Evolutionary conservation across 192 early-diverging fungal species (phyloP), one percentile per base, ranked within the genome.

Genomic region (Cladochytrium replicatum): DNA sequence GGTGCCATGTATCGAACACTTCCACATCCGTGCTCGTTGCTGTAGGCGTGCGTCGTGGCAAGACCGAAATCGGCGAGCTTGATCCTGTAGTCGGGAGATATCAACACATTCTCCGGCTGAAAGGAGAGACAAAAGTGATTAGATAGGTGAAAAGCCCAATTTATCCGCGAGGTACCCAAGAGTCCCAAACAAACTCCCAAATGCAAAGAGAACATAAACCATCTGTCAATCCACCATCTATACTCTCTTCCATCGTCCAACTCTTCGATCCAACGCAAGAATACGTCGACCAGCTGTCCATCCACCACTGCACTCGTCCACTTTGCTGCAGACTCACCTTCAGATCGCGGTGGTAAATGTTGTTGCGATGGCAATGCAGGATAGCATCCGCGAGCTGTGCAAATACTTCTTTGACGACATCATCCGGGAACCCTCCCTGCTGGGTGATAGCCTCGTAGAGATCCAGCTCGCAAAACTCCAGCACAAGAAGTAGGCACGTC

Each of bases 11-110:
- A 97, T 47, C 88, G 81, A 22, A 87, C 80, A 38, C 79, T 82
- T 1, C 93, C 93, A 60, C 88, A 89, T 9, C 91, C 90, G 44
- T 88, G 84, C 50, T 93, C 93, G 27, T 66, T 66, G 13, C 85
- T 89, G 64, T 67, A 73, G 1, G 57, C 57, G 34, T 89, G 73
- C 46, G 72, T 69, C 19, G 93, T 93, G 11, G 88, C 86, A n/a
- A 96, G 77, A 3, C 93, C 93, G 82, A 96, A 96, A 69, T 96
- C 93, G 8, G 90, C 84, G 23, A 96, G 71, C 70, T 92, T 92
- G 30, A 66, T 48, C 13, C 26, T 78, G 63, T 21, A 68, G 52
- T 53, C 42, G 17, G 29, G 46, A 11, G 21, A 23, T 62, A 60
- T 30, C 61, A 41, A 32, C 9, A 91, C 77, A 55, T 96, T 96